Conservation (phyloP, 345 rosid species). For the Brassica napus region DNA sequence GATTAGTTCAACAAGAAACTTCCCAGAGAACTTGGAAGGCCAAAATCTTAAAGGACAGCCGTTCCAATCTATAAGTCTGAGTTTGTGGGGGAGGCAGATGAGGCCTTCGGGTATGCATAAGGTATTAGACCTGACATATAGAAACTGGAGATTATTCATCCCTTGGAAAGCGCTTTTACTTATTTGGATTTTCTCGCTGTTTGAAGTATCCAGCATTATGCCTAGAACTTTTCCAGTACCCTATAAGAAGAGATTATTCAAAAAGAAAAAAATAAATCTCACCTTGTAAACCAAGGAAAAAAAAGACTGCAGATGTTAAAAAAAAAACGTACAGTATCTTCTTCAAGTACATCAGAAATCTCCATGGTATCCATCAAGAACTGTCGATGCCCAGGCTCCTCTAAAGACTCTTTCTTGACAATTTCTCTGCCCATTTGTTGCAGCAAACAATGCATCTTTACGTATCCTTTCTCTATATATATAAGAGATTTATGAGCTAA, state of each 20-base stretch:
- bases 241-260: neutral
- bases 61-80: neutral
- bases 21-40: constrained; percentile 1
- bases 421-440: neutral
- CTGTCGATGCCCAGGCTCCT: neutral
- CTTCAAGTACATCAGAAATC: neutral
- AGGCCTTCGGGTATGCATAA: neutral
- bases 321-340: neutral
- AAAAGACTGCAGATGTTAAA: neutral
- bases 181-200: neutral
- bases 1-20: constrained; percentile 21
- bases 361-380: neutral
- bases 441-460: neutral
- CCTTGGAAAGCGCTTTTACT: neutral
- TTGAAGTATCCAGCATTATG: neutral
- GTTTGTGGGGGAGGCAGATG: neutral
- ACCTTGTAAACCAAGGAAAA: neutral
- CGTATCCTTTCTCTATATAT: neutral
- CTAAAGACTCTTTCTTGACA: neutral
- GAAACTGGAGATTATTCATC: neutral
- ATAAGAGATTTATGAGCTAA: neutral
- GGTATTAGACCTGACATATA: neutral
- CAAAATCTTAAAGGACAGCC: neutral
- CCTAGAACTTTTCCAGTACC: neutral
- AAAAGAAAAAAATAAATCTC: neutral